Evolutionary conservation across 331 rosid species (phyloP).

Genomic region (Prunus yedoensis): DNA sequence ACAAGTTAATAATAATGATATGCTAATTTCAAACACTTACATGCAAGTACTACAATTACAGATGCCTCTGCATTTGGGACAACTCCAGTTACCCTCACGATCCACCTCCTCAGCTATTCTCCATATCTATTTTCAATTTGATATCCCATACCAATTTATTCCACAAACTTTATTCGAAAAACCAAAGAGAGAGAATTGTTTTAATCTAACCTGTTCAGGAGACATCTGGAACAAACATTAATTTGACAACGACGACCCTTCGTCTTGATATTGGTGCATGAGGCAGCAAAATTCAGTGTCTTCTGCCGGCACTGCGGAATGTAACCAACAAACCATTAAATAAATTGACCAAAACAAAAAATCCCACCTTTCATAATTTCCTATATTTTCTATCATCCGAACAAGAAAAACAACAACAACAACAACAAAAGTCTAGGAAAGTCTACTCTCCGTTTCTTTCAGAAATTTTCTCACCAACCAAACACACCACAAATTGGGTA

Average conservation of each 20-base stretch:
- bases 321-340: constrained; percentile 13
- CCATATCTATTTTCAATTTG: constrained; percentile 57
- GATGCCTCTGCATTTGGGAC: constrained; percentile 73
- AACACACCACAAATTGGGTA: not conserved
- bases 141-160: constrained; percentile 7
- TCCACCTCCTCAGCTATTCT: constrained; percentile 55
- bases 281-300: constrained; percentile 48
- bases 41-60: constrained; percentile 88
- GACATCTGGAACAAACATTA: constrained; percentile 63
- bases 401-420: not conserved
- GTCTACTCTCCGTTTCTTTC: not conserved
- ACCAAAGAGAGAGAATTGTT: not conserved
- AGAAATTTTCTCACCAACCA: constrained; percentile 9
- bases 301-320: constrained; percentile 72
- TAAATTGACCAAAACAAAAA: not conserved
- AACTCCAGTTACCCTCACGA: constrained; percentile 48
- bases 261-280: constrained; percentile 45
- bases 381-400: not conserved
- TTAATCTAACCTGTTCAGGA: constrained; percentile 60
- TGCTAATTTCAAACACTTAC: constrained; percentile 34
- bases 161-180: not conserved
- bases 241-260: constrained; percentile 45
- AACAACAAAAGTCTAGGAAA: not conserved
- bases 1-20: not conserved
- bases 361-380: not conserved